Conservation (phyloP, 805 yeast genomes). For the Hanseniaspora clermontiae region DNA sequence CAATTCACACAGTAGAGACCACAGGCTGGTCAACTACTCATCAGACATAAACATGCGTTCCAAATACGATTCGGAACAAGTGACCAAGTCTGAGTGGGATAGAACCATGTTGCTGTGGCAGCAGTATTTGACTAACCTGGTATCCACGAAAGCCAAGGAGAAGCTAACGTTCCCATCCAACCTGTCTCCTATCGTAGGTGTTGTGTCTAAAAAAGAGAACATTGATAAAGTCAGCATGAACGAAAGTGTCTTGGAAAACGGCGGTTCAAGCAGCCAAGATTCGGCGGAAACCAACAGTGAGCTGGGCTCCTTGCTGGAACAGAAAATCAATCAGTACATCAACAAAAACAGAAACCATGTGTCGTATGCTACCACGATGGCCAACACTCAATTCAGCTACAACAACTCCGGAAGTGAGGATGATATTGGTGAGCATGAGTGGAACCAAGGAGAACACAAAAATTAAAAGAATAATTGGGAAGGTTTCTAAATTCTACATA, state of each 20-base stretch:
- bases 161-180: background rate
- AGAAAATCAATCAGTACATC: conserved; percentile 2
- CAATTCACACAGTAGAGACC: background rate
- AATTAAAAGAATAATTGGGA: background rate
- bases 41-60: conserved; percentile 3
- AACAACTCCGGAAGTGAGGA: background rate
- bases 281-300: background rate
- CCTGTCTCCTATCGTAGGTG: background rate
- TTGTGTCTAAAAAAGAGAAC: background rate
- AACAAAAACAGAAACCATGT: conserved; percentile 1
- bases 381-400: conserved; percentile 4
- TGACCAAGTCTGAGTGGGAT: background rate
- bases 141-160: background rate
- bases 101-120: background rate
- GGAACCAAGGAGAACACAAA: background rate
- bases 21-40: conserved; percentile 2
- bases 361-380: conserved; percentile 2
- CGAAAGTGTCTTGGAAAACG: background rate
- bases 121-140: background rate
- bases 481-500: background rate
- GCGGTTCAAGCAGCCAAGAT: background rate
- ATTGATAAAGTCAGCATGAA: background rate
- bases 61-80: background rate
- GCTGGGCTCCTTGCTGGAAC: background rate
- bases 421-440: background rate